Evolutionary conservation across 371 early-diverging fungal genomes (phyloP), one percentile per base, ranked within the genome.

Genomic region (Mortierella sp.): DNA sequence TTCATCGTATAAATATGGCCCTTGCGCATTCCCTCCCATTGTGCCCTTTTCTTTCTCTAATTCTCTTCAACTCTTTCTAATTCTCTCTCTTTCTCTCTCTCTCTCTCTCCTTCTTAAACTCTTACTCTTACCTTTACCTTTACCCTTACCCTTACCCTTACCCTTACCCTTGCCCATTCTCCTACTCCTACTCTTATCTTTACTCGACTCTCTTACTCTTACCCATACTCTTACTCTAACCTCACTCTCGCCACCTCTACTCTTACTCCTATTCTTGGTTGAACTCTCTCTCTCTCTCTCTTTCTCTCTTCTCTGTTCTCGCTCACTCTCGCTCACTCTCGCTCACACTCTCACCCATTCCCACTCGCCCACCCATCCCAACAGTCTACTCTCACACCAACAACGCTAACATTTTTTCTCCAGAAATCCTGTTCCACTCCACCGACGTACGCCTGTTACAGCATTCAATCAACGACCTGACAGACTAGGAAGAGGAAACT

Each of bases 111-210:
- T 47, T 46, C n/a, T n/a, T n/a, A n/a, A n/a, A n/a, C n/a, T 19
- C 46, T n/a, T 60, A 55, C 60, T 51, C 21, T 56, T 47, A 19
- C 23, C 28, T 30, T 44, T 26, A 9, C 53, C 53, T 18, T 26
- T 23, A 11, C 23, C 43, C 59, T 12, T 43, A 11, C 12, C 1
- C 28, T 56, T 21, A 11, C 21, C 21, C 12, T 7, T 52, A 0
- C 51, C 6, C 25, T 1, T 16, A 26, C 16, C 28, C 23, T 16
- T 4, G 28, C 30, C 21, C 30, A 7, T 62, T 15, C n/a, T 28
- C 7, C n/a, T n/a, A n/a, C n/a, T n/a, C n/a, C n/a, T 21, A 12
- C 26, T 0, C 48, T 52, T 43, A 43, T 30, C 45, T 25, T 15
- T 25, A 2, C 30, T 18, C 18, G 16, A 15, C 30, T 25, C 60